Base-by-base conservation (phyloP, 768 basidiomycete species). In the Russula dissimulans region DNA sequence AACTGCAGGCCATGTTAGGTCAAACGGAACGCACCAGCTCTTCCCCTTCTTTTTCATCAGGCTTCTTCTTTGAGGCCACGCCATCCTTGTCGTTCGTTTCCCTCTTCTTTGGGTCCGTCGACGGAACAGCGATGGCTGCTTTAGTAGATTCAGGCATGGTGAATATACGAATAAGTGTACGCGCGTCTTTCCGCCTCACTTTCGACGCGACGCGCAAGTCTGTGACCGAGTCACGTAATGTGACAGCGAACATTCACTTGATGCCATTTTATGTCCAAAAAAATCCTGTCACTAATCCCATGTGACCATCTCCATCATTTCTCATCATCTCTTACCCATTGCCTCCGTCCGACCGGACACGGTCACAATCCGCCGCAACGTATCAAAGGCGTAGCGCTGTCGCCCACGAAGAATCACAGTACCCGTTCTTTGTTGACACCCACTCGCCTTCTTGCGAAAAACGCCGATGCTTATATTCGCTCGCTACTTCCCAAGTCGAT, bases 71-170 rank as follows among this genome's bases (percentile, higher is more conserved):
- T 42, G 69, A 54, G 44, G 69, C 65, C 3, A 58, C 67, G 31
- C 75, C 79, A 55, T 79, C 77, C 68, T 81, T 77, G 61, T 77
- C 77, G 45, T 76, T 72, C 67, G 78, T 74, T 63, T 79, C 78
- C 56, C 88, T 87, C 76, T 84, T 83, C 76, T 85, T 81, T 3
- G 88, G 84, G 69, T 93, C 90, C 51, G 89, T 79, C 8, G 89
- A 83, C 1, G 78, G 77, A 3, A 91, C 89, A 50, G 79, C 69
- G 62, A 87, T 83, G 18, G 81, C 70, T 62, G 82, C 79, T 57
- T 82, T 79, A 58, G 79, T 79, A 15, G 82, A 73, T 58, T 84
- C 78, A 44, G 85, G 71, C 85, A 87, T 88, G 45, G 65, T 56
- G 61, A 54, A 54, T 44, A 55, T 48, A 34, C 26, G 60, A 44